A percentile compares a stretch with the other conserved stretches of the same genome.
Evolutionary conservation across 2,329 filamentous ascomycete genomes (phyloP).

Genomic region (Aspergillus nomiae): DNA sequence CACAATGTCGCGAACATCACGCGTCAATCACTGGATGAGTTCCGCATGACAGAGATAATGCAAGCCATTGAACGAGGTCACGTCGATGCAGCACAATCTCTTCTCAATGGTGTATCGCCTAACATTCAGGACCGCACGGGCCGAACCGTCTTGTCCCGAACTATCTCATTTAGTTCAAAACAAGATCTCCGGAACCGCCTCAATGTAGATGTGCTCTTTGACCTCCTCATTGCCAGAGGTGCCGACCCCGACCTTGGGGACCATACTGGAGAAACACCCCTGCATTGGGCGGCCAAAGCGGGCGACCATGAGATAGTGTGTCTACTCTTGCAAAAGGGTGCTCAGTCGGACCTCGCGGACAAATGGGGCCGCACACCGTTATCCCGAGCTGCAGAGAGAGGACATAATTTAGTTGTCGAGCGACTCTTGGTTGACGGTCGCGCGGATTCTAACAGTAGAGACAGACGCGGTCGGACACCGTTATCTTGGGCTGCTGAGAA

Average conservation of each 20-base stretch:
- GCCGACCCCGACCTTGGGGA: slow-evolving; percentile 14
- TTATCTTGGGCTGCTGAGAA: slow-evolving; percentile 16
- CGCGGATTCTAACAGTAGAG: neutral
- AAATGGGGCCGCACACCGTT: slow-evolving; percentile 14
- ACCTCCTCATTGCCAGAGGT: slow-evolving; percentile 14
- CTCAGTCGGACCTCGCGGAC: slow-evolving; percentile 7
- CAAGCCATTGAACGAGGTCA: neutral
- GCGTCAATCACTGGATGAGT: neutral
- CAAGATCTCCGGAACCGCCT: neutral
- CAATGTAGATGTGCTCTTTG: neutral
- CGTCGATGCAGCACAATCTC: neutral
- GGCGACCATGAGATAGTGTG: slow-evolving; percentile 12
- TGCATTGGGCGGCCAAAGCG: slow-evolving; percentile 17
- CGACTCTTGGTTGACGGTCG: too few relatives aligned
- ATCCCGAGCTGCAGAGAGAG: slow-evolving; percentile 11
- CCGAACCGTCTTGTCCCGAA: neutral
- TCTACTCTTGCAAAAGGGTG: slow-evolving; percentile 11
- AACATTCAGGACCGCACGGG: neutral
- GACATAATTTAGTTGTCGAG: too few relatives aligned
- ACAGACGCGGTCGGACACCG: slow-evolving; percentile 13
- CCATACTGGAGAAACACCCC: slow-evolving; percentile 13
- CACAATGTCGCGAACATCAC: neutral
- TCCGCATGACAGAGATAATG: neutral
- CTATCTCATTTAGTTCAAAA: neutral
- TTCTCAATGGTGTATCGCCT: neutral